Conservation (phyloP, 805 yeast species). For the Tetrapisispora pingtungensis region DNA sequence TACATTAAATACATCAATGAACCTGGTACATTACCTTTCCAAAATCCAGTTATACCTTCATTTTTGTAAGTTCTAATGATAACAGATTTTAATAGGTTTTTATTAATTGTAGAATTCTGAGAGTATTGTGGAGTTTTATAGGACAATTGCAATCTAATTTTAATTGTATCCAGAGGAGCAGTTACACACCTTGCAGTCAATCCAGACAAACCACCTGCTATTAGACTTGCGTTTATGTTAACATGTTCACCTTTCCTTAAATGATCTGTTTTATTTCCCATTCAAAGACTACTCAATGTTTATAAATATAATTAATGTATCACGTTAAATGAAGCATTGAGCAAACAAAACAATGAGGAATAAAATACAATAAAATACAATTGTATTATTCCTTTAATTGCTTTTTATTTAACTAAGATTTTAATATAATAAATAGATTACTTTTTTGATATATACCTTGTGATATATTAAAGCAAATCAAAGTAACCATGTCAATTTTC, state of each 20-base stretch:
- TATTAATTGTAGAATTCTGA: not conserved
- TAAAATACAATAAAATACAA: too few species aligned
- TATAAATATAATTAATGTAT: too few species aligned
- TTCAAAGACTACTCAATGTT: not conserved
- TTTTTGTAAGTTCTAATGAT: constrained; percentile 36
- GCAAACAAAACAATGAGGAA: too few species aligned
- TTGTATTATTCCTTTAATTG: too few species aligned
- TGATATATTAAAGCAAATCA: too few species aligned
- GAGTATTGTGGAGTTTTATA: constrained; percentile 8
- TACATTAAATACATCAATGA: constrained; percentile 74
- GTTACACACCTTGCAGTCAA: constrained; percentile 39
- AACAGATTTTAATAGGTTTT: constrained; percentile 19
- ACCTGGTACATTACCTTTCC: constrained; percentile 97
- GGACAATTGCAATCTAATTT: constrained; percentile 22
- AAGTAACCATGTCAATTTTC: too few species aligned
- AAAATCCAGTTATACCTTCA: constrained; percentile 71
- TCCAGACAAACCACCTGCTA: constrained; percentile 70
- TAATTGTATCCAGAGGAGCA: constrained; percentile 28
- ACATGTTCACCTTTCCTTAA: constrained; percentile 43
- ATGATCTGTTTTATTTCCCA: constrained; percentile 29
- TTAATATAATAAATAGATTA: too few species aligned
- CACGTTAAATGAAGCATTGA: not conserved
- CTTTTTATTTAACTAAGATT: too few species aligned
- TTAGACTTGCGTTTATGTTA: constrained; percentile 40
- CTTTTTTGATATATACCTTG: too few species aligned